Percentiles rank a stretch among this genome's conserved stretches.
Conservation (phyloP, 164 flowering plant species). For the Nelumbo lutea region DNA sequence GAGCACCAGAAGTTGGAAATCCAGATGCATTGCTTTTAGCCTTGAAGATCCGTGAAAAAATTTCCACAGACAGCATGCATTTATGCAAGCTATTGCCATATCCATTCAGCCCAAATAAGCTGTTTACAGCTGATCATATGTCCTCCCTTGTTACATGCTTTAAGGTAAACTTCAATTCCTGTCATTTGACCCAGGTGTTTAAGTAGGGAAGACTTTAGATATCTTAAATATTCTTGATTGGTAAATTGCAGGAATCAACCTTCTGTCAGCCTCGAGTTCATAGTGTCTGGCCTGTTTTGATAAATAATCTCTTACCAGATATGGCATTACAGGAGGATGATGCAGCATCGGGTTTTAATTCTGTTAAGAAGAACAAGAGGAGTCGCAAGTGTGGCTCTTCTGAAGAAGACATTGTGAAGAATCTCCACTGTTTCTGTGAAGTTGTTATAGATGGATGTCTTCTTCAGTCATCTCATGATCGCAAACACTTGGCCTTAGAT, state of each 20-base stretch:
- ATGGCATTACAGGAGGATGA: slow-evolving; percentile 44
- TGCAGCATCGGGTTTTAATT: slow-evolving; percentile 26
- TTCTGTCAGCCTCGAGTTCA: slow-evolving; percentile 96
- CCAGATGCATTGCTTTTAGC: slow-evolving; percentile 94
- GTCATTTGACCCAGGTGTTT: not conserved
- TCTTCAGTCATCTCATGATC: slow-evolving; percentile 87
- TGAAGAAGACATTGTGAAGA: slow-evolving; percentile 57
- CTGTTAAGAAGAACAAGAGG: slow-evolving; percentile 69
- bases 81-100: slow-evolving; percentile 73
- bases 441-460: slow-evolving; percentile 80
- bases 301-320: slow-evolving; percentile 67
- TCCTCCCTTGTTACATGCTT: slow-evolving; percentile 58
- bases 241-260: slow-evolving; percentile 73
- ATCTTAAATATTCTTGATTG: slow-evolving; percentile 9
- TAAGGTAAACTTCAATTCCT: slow-evolving; percentile 44
- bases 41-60: slow-evolving; percentile 57
- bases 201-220: not conserved
- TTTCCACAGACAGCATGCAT: slow-evolving; percentile 33
- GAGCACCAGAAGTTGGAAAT: slow-evolving; percentile 67
- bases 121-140: slow-evolving; percentile 60
- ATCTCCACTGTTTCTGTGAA: slow-evolving; percentile 55
- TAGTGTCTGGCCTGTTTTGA: slow-evolving; percentile 71
- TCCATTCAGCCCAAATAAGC: slow-evolving; percentile 52
- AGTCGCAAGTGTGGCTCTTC: slow-evolving; percentile 58
- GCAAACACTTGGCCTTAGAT: slow-evolving; percentile 88